Base-by-base conservation (phyloP, 148 eudicot genomes). In the Vaccinium vitisidaea region DNA sequence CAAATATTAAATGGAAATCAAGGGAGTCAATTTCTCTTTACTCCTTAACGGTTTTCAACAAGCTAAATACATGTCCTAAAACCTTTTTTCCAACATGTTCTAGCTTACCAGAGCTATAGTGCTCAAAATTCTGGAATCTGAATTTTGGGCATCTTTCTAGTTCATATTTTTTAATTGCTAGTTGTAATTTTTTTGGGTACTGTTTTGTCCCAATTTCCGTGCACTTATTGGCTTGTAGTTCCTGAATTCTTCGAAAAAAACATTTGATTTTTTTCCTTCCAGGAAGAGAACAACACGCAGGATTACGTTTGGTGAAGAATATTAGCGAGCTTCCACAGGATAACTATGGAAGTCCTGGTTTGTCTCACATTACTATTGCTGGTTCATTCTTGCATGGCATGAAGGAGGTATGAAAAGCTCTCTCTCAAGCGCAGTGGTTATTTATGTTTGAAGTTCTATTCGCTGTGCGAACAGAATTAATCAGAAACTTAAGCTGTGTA, bases 311-410 rank as follows among this genome's bases (percentile, higher is more conserved):
- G 25, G 95, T 94, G 86, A 86, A 93, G 89, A 91, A 96, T 86
- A 89, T 94, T 30, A 86, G 88, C 79, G 95, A 93, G 88, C 88
- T 94, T 84, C 89, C 89, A 14, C 93, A 90, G 59, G 90, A 89
- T 88, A 88, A 86, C 90, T 91, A 89, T 89, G 95, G 96, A 65
- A 84, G 92, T 52, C 86, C 90, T 48, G 98, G 98, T 73, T 90
- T 96, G 71, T 92, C 97, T 78, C 98, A 96, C 83, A 87, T 89
- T 46, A 94, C 96, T 2, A 36, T 95, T 86, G 97, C 92, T 27
- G 97, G 98, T 77, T 89, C 98, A 52, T 54, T 90, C 79, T 13
- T 93, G 82, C 97, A 94, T 79, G 95, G 94, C 8, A 84, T 95
- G 89, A 92, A 93, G 75, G 98, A 94, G 94, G 95, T 92, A 88